These are phyloP conservation scores for Arthrobotrys iridis DNA, from an alignment of 2,329 filamentous ascomycete genomes.

Conservation along the genomic window DNA sequence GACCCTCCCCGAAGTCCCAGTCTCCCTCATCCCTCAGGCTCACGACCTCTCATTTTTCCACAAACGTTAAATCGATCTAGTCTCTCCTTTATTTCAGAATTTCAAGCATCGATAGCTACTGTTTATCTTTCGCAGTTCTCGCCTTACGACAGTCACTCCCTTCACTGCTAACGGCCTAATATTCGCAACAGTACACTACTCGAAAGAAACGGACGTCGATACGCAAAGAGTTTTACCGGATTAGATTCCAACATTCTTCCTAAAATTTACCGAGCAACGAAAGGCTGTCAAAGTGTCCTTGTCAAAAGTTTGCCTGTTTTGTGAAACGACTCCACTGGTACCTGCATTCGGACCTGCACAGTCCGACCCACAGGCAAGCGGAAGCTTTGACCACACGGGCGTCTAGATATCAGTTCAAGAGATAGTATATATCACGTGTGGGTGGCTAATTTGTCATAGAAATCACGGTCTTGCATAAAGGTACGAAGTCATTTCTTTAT, in stretches of 20 bases:
- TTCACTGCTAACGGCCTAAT: constrained; percentile 43
- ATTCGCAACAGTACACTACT: constrained; percentile 6
- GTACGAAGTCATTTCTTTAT: constrained; percentile 46
- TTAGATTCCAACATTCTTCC: constrained; percentile 33
- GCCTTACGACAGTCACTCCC: constrained; percentile 51
- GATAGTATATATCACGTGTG: constrained; percentile 49
- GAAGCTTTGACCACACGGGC: constrained; percentile 38
- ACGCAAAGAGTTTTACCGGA: constrained; percentile 27
- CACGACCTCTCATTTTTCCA: constrained; percentile 49
- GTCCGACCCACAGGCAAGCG: constrained; percentile 40
- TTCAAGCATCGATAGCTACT: constrained; percentile 52
- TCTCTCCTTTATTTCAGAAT: constrained; percentile 49
- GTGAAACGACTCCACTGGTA: constrained; percentile 49
- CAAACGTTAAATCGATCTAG: constrained; percentile 52
- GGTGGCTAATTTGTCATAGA: constrained; percentile 37
- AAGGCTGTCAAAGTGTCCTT: constrained; percentile 28
- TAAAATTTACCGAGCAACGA: constrained; percentile 35
- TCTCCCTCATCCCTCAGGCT: constrained; percentile 40
- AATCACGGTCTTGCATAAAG: constrained; percentile 20
- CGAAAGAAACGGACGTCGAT: constrained; percentile 31
- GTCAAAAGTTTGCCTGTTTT: constrained; percentile 28
- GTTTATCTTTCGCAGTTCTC: constrained; percentile 31
- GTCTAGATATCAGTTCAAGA: constrained; percentile 45
- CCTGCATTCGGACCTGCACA: constrained; percentile 42
- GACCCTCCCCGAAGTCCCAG: constrained; percentile 51